Percentiles rank a stretch among this genome's conserved stretches.
phyloP scores from a whole-genome alignment of 371 early-diverging fungal genomes.

The Lichtheimia hyalospora region DNA sequence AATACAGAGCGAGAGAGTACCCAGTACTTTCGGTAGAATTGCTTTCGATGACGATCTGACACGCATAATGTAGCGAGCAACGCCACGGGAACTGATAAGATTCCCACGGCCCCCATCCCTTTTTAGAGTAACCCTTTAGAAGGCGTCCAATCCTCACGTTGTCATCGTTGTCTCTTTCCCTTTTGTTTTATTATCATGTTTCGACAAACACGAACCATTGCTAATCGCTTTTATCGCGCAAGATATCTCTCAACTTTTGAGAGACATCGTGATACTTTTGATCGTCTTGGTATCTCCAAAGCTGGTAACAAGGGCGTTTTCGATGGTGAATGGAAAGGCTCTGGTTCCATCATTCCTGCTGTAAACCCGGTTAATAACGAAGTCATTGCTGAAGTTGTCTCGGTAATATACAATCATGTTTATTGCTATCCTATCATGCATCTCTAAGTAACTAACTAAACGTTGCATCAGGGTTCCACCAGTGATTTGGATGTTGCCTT shows the following conservation, averaged over 20 bases:
- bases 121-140: too few relatives aligned
- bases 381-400: slow-evolving; percentile 79
- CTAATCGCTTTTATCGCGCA: slow-evolving; percentile 4
- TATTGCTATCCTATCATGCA: too few relatives aligned
- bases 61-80: too few relatives aligned
- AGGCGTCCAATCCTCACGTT: too few relatives aligned
- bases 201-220: slow-evolving; percentile 1
- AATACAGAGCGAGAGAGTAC: too few relatives aligned
- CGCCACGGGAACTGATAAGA: too few relatives aligned
- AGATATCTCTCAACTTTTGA: slow-evolving; percentile 43
- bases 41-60: too few relatives aligned
- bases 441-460: too few relatives aligned
- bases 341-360: slow-evolving; percentile 73
- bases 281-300: slow-evolving; percentile 65
- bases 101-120: too few relatives aligned
- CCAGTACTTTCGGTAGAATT: too few relatives aligned
- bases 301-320: slow-evolving; percentile 85
- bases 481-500: slow-evolving; percentile 50
- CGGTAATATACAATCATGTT: slow-evolving; percentile 44
- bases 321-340: slow-evolving; percentile 88
- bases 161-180: not conserved
- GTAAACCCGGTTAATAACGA: slow-evolving; percentile 89
- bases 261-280: slow-evolving; percentile 55
- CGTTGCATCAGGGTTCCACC: slow-evolving; percentile 33
- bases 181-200: not conserved